Evolutionary conservation across 306 rosid species (phyloP), one percentile per base, ranked within the genome.

Genomic region (Trichosanthes truncata): DNA sequence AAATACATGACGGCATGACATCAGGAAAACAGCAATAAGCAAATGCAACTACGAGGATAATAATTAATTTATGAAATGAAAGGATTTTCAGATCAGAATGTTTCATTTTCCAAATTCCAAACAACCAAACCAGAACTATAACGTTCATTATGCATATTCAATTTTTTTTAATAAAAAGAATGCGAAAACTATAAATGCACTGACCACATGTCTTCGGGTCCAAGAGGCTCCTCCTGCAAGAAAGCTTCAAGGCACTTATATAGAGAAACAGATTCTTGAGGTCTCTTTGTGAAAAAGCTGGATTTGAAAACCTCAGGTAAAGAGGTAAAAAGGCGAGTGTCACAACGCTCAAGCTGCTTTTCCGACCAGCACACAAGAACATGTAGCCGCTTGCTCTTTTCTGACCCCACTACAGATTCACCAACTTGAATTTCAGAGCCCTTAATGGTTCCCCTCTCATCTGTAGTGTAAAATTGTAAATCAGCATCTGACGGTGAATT

Each of bases 121-220:
- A 25, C 55, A 72, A 68, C 65, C 62, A 61, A 33, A 40, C 62
- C 66, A 71, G 73, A 83, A 67, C 18, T 74, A 29, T n/a, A 74
- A 31, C 49, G 33, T 20, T 74, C 6, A 18, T 9, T 52, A 2
- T 49, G 45, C 17, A 73, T 4, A 29, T 49, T 29, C 45, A 23
- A 25, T 11, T 71, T 67, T 29, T 49, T 26, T 46, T 14, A 46
- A 26, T 49, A 36, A 49, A 33, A 11, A 17, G 15, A 36, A 52
- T 4, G 21, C 31, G 0, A 35, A 48, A 52, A 63, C 35, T 77
- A 77, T 75, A 84, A 76, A 77, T 72, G 67, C 73, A 90, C 99
- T 85, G 57, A 95, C 99, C 99, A 95, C 99, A 95, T 95, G 86
- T 95, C 99, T 84, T 95, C 97, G 15, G 99, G 99, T 79, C 99